Evolutionary conservation across 352 stramenopile genomes (phyloP), one percentile per base, ranked within the genome.

Genomic region (Phytopythium kandeliae): DNA sequence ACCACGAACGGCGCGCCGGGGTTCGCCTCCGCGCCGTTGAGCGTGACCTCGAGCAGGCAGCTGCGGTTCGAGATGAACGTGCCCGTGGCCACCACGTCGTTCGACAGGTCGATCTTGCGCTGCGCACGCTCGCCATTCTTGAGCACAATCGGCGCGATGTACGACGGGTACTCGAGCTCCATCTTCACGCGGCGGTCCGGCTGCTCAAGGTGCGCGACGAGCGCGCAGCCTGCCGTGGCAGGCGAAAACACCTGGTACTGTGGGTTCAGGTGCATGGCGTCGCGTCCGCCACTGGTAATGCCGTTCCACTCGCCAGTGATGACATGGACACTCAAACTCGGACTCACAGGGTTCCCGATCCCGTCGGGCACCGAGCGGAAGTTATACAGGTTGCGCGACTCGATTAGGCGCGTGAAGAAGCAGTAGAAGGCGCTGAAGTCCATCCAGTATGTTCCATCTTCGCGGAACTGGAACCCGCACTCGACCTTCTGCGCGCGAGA

Each of bases 51-150:
- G 11, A 91, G 35, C 43, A 91, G 37, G 28, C 74, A 90, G 48
- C 82, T 91, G 35, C 82, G 79, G 62, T 85, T 93, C 28, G 82
- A 93, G 46, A 93, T 90, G 54, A 93, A 93, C 12, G 80, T 93
- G 31, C 83, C 83, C 5, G 74, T 92, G 42, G 80, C 73, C 24
- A 93, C 60, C 11, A 93, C 74, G 48, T 93, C 80, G 28, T 80
- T 65, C 11, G 65, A 79, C n/a, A 93, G 53, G 51, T 93, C 83
- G 55, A 93, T 88, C 51, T 93, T 93, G 45, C 83, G 79, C 48
- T 77, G 67, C 44, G 70, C 66, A 12, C 67, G 65, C 48, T 79
- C 68, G 5, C 77, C 83, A 55, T 91, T 76, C 48, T 83, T 85
- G 13, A 89, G 70, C n/a, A 93, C 72, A 44, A 93, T 67, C 0